Base-by-base conservation (phyloP, 108 stramenopile species). In the Conticribra weissflogii region DNA sequence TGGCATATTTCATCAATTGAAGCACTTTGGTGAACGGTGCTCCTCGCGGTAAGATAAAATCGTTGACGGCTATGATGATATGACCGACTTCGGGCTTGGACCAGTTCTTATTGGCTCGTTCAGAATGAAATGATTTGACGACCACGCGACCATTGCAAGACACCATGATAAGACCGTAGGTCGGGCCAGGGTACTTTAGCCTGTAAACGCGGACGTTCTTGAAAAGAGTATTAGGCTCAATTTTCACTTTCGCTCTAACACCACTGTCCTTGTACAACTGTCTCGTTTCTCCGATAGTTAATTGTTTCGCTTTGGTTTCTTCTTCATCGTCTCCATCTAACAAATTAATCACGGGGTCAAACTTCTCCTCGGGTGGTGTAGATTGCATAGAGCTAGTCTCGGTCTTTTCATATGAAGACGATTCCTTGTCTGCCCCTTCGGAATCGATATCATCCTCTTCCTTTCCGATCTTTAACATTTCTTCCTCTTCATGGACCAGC, bases 401-500 rank as follows among this genome's bases (percentile, higher is more conserved):
- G 24, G 15, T 44, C 0, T 54, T 47, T 5, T 18, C n/a, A 17
- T 16, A 23, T 44, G 55, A 14, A 31, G 27, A 27, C 58, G 56
- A 8, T 60, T 55, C 69, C 41, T 63, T 79, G 3, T 82, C 80
- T 17, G 66, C 63, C 22, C 23, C 34, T 22, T 82, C 67, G 8
- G 54, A 44, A 19, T 86, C 85, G 50, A 72, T 74, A n/a, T 85
- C 87, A 0, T 83, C 87, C 0, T 84, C 85, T 7, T 55, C 85
- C n/a, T 52, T 54, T 30, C 66, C 61, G 15, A 71, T 34, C 17
- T 76, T 64, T 23, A 94, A 50, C 89, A 91, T 91, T 9, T 59
- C 73, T 56, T 85, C 68, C 55, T 94, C 93, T 64, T 90, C 86
- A 9, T 76, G 68, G 22, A 71, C 88, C 0, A 94, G 72, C 54